These are phyloP conservation scores for Ogataea saltuana DNA, from an alignment of 805 yeast genomes.

Conservation along the genomic window DNA sequence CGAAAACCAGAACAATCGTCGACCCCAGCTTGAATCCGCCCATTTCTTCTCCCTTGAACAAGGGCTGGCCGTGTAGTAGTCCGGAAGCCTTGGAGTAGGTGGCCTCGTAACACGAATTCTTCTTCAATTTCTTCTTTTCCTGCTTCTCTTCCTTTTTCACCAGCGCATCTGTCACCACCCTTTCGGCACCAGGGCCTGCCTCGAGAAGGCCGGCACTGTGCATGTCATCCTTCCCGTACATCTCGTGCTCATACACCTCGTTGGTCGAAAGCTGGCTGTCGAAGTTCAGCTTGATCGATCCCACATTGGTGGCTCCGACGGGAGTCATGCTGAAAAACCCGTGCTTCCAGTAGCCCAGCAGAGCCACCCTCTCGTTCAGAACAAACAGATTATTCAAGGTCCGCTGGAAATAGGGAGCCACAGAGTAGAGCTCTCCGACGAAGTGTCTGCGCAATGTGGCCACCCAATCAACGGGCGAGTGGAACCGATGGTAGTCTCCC, in stretches of 20 bases:
- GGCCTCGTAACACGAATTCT: conserved; percentile 91
- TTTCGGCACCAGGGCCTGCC: neutral
- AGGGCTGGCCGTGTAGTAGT: conserved; percentile 81
- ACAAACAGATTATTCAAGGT: conserved; percentile 85
- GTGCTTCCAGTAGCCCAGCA: conserved; percentile 93
- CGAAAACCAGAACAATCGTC: conserved; percentile 95
- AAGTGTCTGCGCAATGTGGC: conserved; percentile 91
- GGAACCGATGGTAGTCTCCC: conserved; percentile 97
- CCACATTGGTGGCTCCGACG: conserved; percentile 98
- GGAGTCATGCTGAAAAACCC: conserved; percentile 99
- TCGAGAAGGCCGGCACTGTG: neutral
- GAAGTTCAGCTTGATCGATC: conserved; percentile 87
- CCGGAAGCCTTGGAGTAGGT: conserved; percentile 80
- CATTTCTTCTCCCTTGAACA: conserved; percentile 88
- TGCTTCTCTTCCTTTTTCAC: conserved; percentile 6
- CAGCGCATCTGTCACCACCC: conserved; percentile 8
- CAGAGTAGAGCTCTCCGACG: conserved; percentile 92
- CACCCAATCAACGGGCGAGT: conserved; percentile 96
- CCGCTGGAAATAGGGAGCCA: conserved; percentile 93
- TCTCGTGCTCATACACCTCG: conserved; percentile 58
- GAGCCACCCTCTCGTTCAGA: conserved; percentile 91
- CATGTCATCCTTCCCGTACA: conserved; percentile 27
- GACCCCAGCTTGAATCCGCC: conserved; percentile 97
- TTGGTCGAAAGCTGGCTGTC: conserved; percentile 90
- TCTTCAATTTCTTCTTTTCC: conserved; percentile 47